These are phyloP conservation scores for Chlorokybus atmophyticus DNA, from an alignment of 139 green algal genomes.

Conservation along the genomic window DNA sequence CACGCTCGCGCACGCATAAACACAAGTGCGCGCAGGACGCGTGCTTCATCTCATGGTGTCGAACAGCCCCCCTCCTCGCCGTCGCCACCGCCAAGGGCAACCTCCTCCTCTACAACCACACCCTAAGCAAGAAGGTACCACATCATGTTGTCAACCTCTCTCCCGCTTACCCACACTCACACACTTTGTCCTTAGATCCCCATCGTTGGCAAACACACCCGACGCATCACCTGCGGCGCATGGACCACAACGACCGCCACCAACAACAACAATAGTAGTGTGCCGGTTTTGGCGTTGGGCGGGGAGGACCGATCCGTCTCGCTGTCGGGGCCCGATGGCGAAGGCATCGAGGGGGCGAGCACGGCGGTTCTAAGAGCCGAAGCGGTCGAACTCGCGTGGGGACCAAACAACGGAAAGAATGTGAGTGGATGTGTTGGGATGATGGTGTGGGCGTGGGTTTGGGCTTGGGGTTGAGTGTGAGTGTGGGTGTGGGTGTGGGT, in stretches of 20 bases:
- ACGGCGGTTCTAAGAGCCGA: too few species aligned
- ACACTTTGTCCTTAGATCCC: conserved; percentile 9
- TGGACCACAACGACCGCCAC: conserved; percentile 51
- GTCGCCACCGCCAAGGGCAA: conserved; percentile 57
- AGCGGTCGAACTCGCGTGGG: too few species aligned
- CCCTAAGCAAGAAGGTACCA: conserved; percentile 35
- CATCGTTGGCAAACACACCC: conserved; percentile 47
- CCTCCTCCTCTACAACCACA: conserved; percentile 50
- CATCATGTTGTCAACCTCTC: not conserved
- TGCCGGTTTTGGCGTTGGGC: conserved; percentile 37
- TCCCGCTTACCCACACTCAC: not conserved
- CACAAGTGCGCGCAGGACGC: conserved; percentile 33
- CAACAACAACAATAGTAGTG: conserved; percentile 19
- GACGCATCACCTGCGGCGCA: conserved; percentile 33
- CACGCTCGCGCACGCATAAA: too few species aligned
- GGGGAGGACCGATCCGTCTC: conserved; percentile 30
- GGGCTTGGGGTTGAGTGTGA: too few species aligned
- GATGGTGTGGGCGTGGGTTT: too few species aligned
- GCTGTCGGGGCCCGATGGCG: conserved; percentile 27
- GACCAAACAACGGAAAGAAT: too few species aligned
- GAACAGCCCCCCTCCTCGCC: conserved; percentile 35
- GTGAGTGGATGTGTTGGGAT: too few species aligned
- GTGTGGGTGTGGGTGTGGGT: too few species aligned
- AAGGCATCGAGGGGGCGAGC: too few species aligned
- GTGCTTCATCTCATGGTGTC: conserved; percentile 38